phyloP scores from a whole-genome alignment of 2,329 filamentous ascomycete species.

The Ilyonectria destructans region DNA sequence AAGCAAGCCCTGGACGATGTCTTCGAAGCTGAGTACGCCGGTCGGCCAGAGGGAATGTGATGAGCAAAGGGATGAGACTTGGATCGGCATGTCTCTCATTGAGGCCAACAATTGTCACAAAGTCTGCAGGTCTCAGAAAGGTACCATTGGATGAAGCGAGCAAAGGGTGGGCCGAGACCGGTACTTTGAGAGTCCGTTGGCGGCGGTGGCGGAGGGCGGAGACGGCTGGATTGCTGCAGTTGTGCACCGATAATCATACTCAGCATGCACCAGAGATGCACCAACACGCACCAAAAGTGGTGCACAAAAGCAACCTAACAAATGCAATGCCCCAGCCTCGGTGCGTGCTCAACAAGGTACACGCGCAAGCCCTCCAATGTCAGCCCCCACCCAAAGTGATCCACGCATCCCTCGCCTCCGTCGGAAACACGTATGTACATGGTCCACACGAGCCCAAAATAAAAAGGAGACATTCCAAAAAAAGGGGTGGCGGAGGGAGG shows the following conservation, averaged over 20 bases:
- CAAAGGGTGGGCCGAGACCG: background rate
- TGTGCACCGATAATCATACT: background rate
- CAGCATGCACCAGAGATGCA: background rate
- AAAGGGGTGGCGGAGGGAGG: constrained; percentile 13
- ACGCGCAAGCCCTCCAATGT: background rate
- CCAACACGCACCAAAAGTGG: background rate
- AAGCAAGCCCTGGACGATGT: no score
- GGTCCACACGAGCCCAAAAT: background rate
- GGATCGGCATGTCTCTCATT: background rate
- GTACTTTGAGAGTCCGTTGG: background rate
- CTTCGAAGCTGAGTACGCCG: background rate
- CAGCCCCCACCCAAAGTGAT: constrained; percentile 1
- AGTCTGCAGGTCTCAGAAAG: background rate
- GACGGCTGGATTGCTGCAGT: background rate
- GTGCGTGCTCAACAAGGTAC: background rate
- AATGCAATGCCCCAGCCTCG: constrained; percentile 2
- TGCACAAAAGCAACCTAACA: constrained; percentile 1
- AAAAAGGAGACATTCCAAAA: constrained; percentile 8
- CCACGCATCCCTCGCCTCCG: constrained; percentile 4
- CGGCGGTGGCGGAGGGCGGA: background rate
- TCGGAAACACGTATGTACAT: background rate
- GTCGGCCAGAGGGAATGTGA: background rate
- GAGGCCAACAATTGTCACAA: background rate
- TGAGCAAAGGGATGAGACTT: background rate
- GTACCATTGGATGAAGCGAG: constrained; percentile 1